Percentiles rank a stretch among this genome's conserved stretches.
Conservation (phyloP, 805 yeast species). For the Allodekkera sacchari region DNA sequence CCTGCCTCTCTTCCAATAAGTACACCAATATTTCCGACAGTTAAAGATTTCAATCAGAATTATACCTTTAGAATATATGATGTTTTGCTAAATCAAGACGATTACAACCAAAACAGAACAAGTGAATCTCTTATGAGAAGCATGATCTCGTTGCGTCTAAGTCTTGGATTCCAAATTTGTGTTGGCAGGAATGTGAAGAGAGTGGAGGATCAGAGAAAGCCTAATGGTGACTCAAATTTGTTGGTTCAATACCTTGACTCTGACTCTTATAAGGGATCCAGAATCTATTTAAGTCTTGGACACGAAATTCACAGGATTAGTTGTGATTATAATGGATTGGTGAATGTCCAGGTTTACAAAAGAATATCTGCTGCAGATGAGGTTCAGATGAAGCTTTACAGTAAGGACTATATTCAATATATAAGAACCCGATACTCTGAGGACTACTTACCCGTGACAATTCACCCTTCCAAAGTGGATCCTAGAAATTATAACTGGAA, state of each 20-base stretch:
- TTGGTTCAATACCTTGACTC: constrained; percentile 48
- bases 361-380: constrained; percentile 18
- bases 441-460: constrained; percentile 47
- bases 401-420: constrained; percentile 36
- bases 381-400: constrained; percentile 11
- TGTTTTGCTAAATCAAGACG: constrained; percentile 54
- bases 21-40: constrained; percentile 68
- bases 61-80: constrained; percentile 82
- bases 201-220: constrained; percentile 53
- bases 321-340: constrained; percentile 60
- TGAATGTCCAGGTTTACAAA: constrained; percentile 72
- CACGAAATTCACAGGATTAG: constrained; percentile 81
- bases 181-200: constrained; percentile 58
- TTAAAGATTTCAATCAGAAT: constrained; percentile 57
- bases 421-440: constrained; percentile 76
- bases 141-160: constrained; percentile 75
- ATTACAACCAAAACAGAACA: constrained; percentile 41
- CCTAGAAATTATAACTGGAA: constrained; percentile 76
- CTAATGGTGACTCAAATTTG: constrained; percentile 45
- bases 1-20: constrained; percentile 91
- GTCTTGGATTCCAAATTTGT: constrained; percentile 87
- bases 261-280: constrained; percentile 40
- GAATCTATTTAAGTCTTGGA: constrained; percentile 68
- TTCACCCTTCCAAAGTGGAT: constrained; percentile 42
- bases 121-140: constrained; percentile 66